A percentile compares a stretch with the other conserved stretches of the same genome.
Evolutionary conservation across 164 flowering plant genomes (phyloP).

Genomic region (Pachysandra terminalis): DNA sequence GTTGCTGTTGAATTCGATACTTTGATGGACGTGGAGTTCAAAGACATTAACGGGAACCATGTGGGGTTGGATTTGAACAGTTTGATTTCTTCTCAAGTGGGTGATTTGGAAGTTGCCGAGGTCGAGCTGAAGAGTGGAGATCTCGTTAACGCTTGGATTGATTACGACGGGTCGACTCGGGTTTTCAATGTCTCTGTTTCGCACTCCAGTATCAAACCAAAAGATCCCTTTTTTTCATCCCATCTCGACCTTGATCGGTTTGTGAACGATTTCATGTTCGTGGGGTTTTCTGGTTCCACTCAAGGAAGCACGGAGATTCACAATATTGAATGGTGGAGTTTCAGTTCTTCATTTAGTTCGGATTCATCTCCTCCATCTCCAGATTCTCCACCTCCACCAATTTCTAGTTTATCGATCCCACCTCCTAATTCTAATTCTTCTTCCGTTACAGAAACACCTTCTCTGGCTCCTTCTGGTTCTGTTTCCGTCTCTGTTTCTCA

Average conservation of each 20-base stretch:
- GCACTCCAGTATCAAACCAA: slow-evolving; percentile 66
- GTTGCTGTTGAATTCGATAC: slow-evolving; percentile 94
- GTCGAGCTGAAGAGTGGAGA: slow-evolving; percentile 79
- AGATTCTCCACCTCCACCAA: slow-evolving; percentile 34
- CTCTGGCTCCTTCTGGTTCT: slow-evolving; percentile 31
- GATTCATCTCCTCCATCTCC: slow-evolving; percentile 12
- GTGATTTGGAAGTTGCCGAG: slow-evolving; percentile 47
- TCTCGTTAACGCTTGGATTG: slow-evolving; percentile 78
- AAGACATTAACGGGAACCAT: slow-evolving; percentile 86
- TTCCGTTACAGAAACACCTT: slow-evolving; percentile 9
- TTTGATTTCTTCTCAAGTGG: slow-evolving; percentile 54
- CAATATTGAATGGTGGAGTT: slow-evolving; percentile 90
- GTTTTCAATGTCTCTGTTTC: slow-evolving; percentile 50
- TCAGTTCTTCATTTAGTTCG: slow-evolving; percentile 52
- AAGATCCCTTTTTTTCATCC: slow-evolving; percentile 43
- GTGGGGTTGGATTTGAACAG: slow-evolving; percentile 79
- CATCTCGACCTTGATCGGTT: slow-evolving; percentile 47
- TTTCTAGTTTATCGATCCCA: slow-evolving; percentile 30
- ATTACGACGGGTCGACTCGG: slow-evolving; percentile 49
- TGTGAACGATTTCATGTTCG: slow-evolving; percentile 68
- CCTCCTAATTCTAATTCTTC: slow-evolving; percentile 26
- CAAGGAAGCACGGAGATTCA: slow-evolving; percentile 95
- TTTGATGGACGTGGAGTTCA: slow-evolving; percentile 81
- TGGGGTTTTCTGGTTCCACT: slow-evolving; percentile 87
- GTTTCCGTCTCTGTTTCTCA: slow-evolving; percentile 13